Evolutionary conservation across 2,329 filamentous ascomycete species (phyloP), one percentile per base, ranked within the genome.

Genomic region (Clonostachys chloroleuca): DNA sequence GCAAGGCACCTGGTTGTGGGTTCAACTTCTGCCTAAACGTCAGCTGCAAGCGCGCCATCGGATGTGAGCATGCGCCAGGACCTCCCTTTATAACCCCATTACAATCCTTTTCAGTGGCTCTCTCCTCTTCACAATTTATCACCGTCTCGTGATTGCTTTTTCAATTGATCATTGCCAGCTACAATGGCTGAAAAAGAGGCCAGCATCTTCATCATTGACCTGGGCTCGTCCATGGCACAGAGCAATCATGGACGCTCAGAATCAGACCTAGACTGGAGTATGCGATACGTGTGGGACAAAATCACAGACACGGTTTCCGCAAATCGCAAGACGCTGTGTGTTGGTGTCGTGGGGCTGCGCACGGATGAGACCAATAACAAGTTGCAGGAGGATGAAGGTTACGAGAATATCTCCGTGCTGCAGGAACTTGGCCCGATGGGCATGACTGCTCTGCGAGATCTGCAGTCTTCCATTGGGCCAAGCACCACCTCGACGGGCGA

Each of bases 221-320:
- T 96, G 20, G 92, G 91, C 49, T 75, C 72, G 59, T 88, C 92
- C n/a, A 96, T 95, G 88, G 86, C 77, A 49, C 74, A 87, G 61
- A 78, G 74, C 56, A 80, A 83, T 56, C 77, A 81, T 68, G 89
- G 86, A 24, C 83, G 94, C 54, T 63, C 73, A 17, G 81, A 92
- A 63, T 86, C 86, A 4, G 87, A 97, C 63, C 79, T 99, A 16
- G 89, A 96, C 51, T 99, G 86, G 83, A 81, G 83, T 43, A 84
- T 97, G 82, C 82, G 83, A 52, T 99, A 96, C 68, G 80, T 97
- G 44, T 99, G 92, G 92, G 92, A 97, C 74, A 94, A 89, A 63
- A 80, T 86, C 40, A 82, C 81, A 18, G 84, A 85, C 60, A 84
- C 83, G 5, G 84, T 85, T 12, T 81, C 84, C 5, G 76, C 83